A percentile compares a stretch with the other conserved stretches of the same genome.
Evolutionary conservation across 331 rosid genomes (phyloP).

Genomic region (Dryas integrifolia): DNA sequence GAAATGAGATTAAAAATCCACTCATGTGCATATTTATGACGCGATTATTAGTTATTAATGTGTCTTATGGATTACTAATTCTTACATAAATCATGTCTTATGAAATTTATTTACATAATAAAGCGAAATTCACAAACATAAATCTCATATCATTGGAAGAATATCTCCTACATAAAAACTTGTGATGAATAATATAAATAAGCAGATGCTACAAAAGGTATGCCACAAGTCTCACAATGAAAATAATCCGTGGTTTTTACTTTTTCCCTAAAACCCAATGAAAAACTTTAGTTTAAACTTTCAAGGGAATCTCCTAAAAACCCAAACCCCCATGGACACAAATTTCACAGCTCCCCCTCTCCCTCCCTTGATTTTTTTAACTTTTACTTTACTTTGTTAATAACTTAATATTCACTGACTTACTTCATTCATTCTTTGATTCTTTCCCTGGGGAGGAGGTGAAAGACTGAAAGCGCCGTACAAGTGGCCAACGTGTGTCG

Average conservation of each 20-base stretch:
- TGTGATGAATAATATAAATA: no score
- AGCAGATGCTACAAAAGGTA: no score
- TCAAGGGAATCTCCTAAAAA: slow-evolving; percentile 1
- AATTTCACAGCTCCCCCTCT: not conserved
- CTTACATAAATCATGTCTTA: no score
- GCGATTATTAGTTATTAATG: no score
- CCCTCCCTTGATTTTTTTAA: not conserved
- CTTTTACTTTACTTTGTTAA: not conserved
- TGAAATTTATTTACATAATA: no score
- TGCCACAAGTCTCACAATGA: no score
- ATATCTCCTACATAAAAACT: no score
- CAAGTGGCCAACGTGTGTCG: slow-evolving; percentile 5
- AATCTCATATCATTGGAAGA: no score
- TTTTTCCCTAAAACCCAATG: not conserved
- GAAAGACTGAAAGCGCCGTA: not conserved
- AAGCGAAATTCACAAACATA: no score
- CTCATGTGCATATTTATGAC: no score
- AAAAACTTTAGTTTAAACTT: not conserved
- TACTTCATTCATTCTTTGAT: not conserved
- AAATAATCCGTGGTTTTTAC: not conserved
- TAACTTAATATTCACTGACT: not conserved
- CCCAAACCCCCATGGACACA: not conserved
- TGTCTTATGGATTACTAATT: no score
- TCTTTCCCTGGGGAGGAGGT: not conserved
- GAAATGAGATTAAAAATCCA: no score